Base-by-base conservation (phyloP, 75 land plant genomes). In the Pinus albicaulis region DNA sequence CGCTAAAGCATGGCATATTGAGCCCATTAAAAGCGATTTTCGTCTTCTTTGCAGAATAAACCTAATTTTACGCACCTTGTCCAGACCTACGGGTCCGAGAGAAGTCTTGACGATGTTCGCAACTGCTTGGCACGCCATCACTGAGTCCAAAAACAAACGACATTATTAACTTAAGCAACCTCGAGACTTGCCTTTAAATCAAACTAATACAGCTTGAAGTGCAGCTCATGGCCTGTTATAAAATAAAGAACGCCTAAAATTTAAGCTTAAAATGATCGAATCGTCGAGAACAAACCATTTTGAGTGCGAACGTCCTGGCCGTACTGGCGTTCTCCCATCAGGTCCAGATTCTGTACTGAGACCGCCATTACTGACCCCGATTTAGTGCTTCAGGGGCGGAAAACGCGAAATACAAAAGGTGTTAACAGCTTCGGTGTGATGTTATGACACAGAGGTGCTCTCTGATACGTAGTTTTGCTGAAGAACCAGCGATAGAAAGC, bases 41-140 rank as follows among this genome's bases (percentile, higher is more conserved):
- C 60, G 10, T n/a, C 20, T 20, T 5, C 22, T 5, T 59, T 20
- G 20, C 53, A 19, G 8, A 38, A 66, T 3, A 68, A 20, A 34
- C 48, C 23, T 38, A 41, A 38, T 72, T 36, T 28, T 65, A 71
- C 77, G 23, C 44, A 93, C 99, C 95, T 94, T 96, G 74, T 96
- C 99, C n/a, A 94, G 95, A 19, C 99, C 99, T 16, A 94, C 98
- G 23, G 99, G 99, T 11, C 99, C 99, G 17, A 96, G 89, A 0
- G 99, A 94, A 24, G 91, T 85, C 82, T 96, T 96, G 3, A 96
- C 99, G 74, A 94, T 94, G 76, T 94, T 92, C 11, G 99, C 95
- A 61, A 96, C 88, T 26, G 99, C 98, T 76, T 90, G 94, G 80
- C 99, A 94, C 5, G 95, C 97, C 74, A 82, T 82, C 16, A 96